Evolutionary conservation across 2,329 filamentous ascomycete species (phyloP), one percentile per base, ranked within the genome.

Genomic region (Fusarium keratoplasticum): DNA sequence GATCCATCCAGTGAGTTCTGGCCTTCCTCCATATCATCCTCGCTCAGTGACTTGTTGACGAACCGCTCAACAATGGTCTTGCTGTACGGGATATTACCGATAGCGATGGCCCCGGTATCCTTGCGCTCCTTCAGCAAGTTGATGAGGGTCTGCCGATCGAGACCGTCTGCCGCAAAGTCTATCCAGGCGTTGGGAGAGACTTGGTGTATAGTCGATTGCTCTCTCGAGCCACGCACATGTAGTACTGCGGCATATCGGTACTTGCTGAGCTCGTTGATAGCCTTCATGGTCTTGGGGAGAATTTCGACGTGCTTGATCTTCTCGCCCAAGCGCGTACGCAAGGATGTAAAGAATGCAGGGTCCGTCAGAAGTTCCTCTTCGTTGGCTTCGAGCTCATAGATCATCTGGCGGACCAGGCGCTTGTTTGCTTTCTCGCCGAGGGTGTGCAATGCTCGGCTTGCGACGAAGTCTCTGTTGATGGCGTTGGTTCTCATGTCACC

Each of bases 11-110:
- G 38, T 20, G n/a, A 31, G 31, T 31, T 42, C n/a, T 55, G 47
- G 9, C 35, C 22, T 38, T 70, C 64, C 25, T 54, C 33, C 5
- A 60, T 31, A 31, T 31, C 31, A 6, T 64, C 40, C 5, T 52
- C 55, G 3, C 73, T 64, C 3, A 78, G 69, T 0, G 70, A 71
- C 7, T 75, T 67, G 33, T 76, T 50, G 13, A 77, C 29, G 1
- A 58, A 59, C 57, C 77, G 52, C 68, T 80, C 76, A 25, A 80
- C 81, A 64, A 50, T 80, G 69, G 66, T 84, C 72, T 64, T 83
- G 72, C 40, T 63, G 63, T 71, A 70, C 0, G 78, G 71, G 13
- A 80, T 80, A 27, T 80, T 80, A 33, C 72, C 44, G 4, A 80
- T 33, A 7, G 78, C 74, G 1, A 79, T 52, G 16, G 20, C 35